Evolutionary conservation across 2,329 filamentous ascomycete genomes (phyloP).

Genomic region (Aspergillus cejpii): DNA sequence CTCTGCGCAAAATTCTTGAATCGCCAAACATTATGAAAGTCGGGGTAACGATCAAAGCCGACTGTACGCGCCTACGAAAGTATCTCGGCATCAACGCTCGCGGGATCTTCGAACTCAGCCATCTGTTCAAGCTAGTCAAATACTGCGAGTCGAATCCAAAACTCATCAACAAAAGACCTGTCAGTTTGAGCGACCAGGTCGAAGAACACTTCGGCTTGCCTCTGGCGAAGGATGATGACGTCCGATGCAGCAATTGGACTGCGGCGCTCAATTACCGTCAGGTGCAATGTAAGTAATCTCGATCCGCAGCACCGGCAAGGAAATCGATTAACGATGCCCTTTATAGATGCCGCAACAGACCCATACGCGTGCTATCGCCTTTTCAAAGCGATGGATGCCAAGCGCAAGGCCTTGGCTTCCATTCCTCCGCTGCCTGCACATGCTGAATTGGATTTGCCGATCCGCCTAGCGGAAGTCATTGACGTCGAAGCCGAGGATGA

Average conservation of each 20-base stretch:
- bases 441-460: constrained; percentile 60
- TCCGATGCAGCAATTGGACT: constrained; percentile 71
- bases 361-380: constrained; percentile 73
- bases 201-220: constrained; percentile 65
- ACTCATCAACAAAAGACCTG: constrained; percentile 59
- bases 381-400: constrained; percentile 63
- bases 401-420: constrained; percentile 60
- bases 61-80: constrained; percentile 61
- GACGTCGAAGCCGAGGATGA: constrained; percentile 3
- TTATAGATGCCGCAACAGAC: constrained; percentile 67
- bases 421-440: constrained; percentile 63
- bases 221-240: constrained; percentile 62
- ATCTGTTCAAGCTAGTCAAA: constrained; percentile 71
- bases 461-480: constrained; percentile 30
- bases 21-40: constrained; percentile 62
- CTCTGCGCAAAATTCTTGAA: constrained; percentile 66
- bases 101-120: constrained; percentile 73
- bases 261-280: constrained; percentile 56
- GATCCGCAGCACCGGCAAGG: constrained; percentile 14
- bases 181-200: constrained; percentile 63
- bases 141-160: constrained; percentile 50
- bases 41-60: constrained; percentile 69
- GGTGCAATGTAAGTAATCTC: constrained; percentile 55
- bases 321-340: constrained; percentile 19
- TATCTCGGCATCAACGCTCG: constrained; percentile 57